Percentiles rank a stretch among this genome's conserved stretches.
Conservation (phyloP, 345 rosid genomes). For the Xanthoceras sorbifolium region DNA sequence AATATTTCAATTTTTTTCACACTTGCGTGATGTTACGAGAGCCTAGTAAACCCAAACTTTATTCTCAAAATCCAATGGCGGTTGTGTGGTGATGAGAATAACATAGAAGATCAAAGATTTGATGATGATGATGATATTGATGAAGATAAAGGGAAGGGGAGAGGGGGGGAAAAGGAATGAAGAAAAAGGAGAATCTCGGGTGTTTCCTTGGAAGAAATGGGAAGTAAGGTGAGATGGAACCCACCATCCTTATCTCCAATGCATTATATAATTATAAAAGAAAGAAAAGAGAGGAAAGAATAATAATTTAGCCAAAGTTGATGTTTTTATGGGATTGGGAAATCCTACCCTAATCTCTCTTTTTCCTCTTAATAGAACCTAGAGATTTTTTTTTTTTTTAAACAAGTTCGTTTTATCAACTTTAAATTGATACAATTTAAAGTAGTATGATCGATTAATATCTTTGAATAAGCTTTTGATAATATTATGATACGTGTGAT, state of each 20-base stretch:
- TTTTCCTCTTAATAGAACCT: neutral
- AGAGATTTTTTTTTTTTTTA: neutral
- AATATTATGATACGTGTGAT: too few relatives aligned
- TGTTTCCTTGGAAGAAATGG: neutral
- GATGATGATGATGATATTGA: neutral
- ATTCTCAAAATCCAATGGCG: neutral
- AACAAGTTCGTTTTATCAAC: neutral
- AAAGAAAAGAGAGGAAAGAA: neutral
- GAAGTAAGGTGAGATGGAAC: neutral
- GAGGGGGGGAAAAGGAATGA: neutral
- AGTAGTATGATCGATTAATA: too few relatives aligned
- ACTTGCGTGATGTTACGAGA: neutral
- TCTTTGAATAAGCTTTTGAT: too few relatives aligned
- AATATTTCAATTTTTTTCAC: too few relatives aligned
- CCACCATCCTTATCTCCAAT: neutral
- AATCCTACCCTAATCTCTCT: neutral
- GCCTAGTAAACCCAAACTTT: neutral
- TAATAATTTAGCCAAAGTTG: neutral
- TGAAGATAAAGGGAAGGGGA: neutral
- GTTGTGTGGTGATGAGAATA: neutral
- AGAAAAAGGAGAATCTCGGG: constrained; percentile 16
- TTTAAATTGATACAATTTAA: too few relatives aligned
- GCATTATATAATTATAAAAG: neutral
- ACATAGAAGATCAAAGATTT: too few relatives aligned
- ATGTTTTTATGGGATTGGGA: neutral